Percentiles rank a stretch among this genome's conserved stretches.
phyloP scores from a whole-genome alignment of 345 rosid genomes.

The Ceriops tagal region DNA sequence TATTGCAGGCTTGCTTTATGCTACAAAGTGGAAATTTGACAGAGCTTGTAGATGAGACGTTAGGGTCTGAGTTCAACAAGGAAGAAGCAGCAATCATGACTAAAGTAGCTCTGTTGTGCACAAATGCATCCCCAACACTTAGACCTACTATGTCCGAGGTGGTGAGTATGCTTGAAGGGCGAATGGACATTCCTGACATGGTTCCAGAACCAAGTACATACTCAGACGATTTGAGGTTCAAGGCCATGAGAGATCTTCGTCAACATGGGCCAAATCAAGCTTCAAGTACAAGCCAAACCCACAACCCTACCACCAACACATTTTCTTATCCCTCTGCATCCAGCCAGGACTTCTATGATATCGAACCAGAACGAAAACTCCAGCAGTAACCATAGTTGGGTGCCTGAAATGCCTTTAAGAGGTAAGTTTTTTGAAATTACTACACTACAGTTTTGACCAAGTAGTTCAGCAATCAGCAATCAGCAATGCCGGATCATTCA shows the following conservation, averaged over 20 bases:
- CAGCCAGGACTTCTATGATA: neutral
- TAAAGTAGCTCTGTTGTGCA: conserved; percentile 26
- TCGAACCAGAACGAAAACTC: neutral
- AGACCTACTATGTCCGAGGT: conserved; percentile 34
- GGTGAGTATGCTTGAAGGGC: conserved; percentile 26
- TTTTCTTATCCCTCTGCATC: conserved; percentile 26
- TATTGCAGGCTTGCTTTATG: conserved; percentile 23
- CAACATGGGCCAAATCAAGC: conserved; percentile 24
- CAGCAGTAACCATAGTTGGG: neutral
- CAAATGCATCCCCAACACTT: conserved; percentile 20
- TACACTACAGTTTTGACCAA: neutral
- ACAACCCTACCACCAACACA: conserved; percentile 26
- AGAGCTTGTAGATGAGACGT: conserved; percentile 22
- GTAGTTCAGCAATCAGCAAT: neutral
- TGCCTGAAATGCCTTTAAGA: neutral
- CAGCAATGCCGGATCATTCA: neutral
- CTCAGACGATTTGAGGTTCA: conserved; percentile 25
- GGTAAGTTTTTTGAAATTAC: neutral
- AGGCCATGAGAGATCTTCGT: conserved; percentile 41
- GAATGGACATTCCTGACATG: conserved; percentile 11
- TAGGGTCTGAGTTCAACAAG: conserved; percentile 3
- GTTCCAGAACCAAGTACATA: conserved; percentile 8
- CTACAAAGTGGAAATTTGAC: conserved; percentile 17
- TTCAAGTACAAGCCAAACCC: conserved; percentile 31
- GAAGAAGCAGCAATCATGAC: conserved; percentile 26